phyloP scores from a whole-genome alignment of 306 rosid genomes.

The Luffa aegyptiaca region DNA sequence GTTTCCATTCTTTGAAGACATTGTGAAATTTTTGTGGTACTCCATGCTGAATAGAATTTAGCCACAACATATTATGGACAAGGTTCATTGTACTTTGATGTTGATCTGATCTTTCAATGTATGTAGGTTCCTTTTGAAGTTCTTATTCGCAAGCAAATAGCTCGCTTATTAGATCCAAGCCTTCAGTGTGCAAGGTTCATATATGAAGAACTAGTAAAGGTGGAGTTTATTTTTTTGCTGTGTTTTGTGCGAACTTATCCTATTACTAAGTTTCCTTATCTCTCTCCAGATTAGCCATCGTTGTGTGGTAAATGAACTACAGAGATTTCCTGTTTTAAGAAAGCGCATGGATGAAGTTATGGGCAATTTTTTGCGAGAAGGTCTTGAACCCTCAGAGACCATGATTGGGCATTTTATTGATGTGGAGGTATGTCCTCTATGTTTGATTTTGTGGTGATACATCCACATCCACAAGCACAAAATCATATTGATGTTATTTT shows the following conservation, averaged over 20 bases:
- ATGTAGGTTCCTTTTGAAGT: constrained; percentile 89
- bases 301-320: constrained; percentile 79
- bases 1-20: background rate
- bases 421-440: constrained; percentile 66
- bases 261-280: constrained; percentile 10
- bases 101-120: constrained; percentile 11
- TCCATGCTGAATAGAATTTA: background rate
- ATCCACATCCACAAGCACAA: background rate
- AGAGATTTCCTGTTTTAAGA: constrained; percentile 81
- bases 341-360: constrained; percentile 96
- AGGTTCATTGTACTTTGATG: background rate
- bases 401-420: constrained; percentile 93
- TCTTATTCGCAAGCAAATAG: constrained; percentile 87
- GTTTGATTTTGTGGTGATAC: background rate
- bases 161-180: constrained; percentile 92
- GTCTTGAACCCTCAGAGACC: constrained; percentile 84
- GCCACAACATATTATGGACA: background rate
- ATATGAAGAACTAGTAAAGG: constrained; percentile 87
- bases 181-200: constrained; percentile 98
- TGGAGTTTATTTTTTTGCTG: constrained; percentile 8
- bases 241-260: constrained; percentile 8
- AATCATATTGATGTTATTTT: background rate
- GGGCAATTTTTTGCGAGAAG: constrained; percentile 80
- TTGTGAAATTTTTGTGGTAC: background rate
- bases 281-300: constrained; percentile 80